These are phyloP conservation scores for Talaromyces sp. DNA, from an alignment of 2,329 filamentous ascomycete species.

Conservation along the genomic window DNA sequence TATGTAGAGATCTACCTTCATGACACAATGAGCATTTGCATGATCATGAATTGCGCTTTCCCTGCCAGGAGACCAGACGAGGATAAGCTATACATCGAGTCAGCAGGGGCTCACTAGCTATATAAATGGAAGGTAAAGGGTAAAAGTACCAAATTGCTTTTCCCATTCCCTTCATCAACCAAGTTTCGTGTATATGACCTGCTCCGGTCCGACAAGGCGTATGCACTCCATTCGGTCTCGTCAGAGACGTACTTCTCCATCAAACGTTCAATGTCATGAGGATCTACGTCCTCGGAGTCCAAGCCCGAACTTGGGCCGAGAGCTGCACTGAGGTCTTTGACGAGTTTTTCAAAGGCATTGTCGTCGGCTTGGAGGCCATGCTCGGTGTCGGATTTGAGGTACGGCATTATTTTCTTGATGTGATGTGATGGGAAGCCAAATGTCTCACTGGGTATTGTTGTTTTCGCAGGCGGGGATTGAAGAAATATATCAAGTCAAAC, in stretches of 20 bases:
- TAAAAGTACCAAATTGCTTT: constrained; percentile 62
- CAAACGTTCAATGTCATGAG: constrained; percentile 61
- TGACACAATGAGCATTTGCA: constrained; percentile 83
- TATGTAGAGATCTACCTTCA: constrained; percentile 55
- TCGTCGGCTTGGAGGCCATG: background rate
- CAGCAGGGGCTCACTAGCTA: background rate
- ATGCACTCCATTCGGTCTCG: constrained; percentile 66
- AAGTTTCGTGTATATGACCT: constrained; percentile 80
- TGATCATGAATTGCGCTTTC: constrained; percentile 83
- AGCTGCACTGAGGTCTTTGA: constrained; percentile 65
- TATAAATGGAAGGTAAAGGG: background rate
- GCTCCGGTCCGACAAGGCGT: constrained; percentile 65
- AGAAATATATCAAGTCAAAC: background rate
- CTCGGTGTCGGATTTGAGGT: constrained; percentile 23
- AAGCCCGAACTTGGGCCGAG: constrained; percentile 78
- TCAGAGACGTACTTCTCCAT: constrained; percentile 71
- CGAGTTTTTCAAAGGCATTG: constrained; percentile 61
- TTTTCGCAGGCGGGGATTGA: background rate
- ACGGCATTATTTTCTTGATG: constrained; percentile 27
- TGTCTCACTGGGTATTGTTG: background rate
- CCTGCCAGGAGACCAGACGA: constrained; percentile 85
- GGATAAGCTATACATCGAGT: constrained; percentile 58
- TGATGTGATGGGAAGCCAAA: background rate
- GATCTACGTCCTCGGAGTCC: constrained; percentile 74
- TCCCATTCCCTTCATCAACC: constrained; percentile 82